Evolutionary conservation across 2,329 filamentous ascomycete genomes (phyloP).

Genomic region (Neopestalotiopsis sp.): DNA sequence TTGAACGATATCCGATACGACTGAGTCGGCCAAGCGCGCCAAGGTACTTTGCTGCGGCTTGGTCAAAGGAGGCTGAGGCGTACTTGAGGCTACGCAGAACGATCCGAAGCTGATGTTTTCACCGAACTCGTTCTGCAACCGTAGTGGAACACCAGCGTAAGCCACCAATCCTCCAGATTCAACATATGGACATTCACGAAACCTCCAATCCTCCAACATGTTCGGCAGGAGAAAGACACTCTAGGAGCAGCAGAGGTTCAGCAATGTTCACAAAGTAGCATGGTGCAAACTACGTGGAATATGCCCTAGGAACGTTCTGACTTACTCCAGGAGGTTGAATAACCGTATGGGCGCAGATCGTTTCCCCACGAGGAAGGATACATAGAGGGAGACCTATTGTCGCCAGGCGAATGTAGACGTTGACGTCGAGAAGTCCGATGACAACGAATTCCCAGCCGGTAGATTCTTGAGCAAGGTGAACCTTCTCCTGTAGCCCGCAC

Average conservation of each 20-base stretch:
- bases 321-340: not conserved
- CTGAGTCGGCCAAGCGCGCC: constrained; percentile 36
- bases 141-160: constrained; percentile 47
- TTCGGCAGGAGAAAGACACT: constrained; percentile 47
- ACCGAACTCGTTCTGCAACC: constrained; percentile 44
- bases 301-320: not conserved
- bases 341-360: constrained; percentile 17
- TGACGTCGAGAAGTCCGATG: constrained; percentile 47
- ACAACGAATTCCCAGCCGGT: constrained; percentile 53
- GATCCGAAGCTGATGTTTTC: constrained; percentile 47
- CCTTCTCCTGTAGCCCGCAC: constrained; percentile 47
- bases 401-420: constrained; percentile 48
- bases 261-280: constrained; percentile 23
- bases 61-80: constrained; percentile 37
- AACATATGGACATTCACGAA: constrained; percentile 45
- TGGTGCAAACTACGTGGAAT: too few species aligned
- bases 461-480: constrained; percentile 44
- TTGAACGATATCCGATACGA: constrained; percentile 47
- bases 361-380: constrained; percentile 50
- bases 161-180: constrained; percentile 43
- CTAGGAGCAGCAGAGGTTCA: constrained; percentile 20
- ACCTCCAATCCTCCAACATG: constrained; percentile 51
- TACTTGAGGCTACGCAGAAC: constrained; percentile 48
- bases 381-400: constrained; percentile 47
- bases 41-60: constrained; percentile 34